Percentiles rank a stretch among this genome's conserved stretches.
Evolutionary conservation across 495 filamentous ascomycete species (phyloP).

Genomic region (Talaromyces liani): DNA sequence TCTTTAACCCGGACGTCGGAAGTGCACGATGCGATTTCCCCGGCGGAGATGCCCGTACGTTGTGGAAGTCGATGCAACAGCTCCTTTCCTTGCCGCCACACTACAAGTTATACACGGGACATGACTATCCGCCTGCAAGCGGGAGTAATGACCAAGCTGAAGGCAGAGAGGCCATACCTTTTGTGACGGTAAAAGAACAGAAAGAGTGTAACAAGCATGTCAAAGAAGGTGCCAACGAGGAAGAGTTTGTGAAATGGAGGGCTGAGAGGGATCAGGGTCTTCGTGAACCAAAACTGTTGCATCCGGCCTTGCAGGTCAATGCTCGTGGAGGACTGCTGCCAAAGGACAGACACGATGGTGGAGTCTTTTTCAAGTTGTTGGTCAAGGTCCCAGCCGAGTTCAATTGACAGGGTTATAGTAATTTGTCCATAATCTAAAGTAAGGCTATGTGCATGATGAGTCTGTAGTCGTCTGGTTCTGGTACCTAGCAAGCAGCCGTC

Average conservation of each 20-base stretch:
- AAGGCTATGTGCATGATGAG: too few relatives aligned
- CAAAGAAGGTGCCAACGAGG: conserved; percentile 26
- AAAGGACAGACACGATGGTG: too few relatives aligned
- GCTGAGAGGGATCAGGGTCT: conserved; percentile 31
- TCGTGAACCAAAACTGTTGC: conserved; percentile 37
- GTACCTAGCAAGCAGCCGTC: too few relatives aligned
- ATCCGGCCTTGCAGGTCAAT: conserved; percentile 48
- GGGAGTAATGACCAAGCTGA: background rate
- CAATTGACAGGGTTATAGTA: too few relatives aligned
- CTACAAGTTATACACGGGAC: conserved; percentile 30
- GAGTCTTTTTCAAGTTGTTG: too few relatives aligned
- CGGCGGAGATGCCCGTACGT: conserved; percentile 29
- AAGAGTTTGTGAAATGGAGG: conserved; percentile 39
- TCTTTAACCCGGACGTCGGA: conserved; percentile 49
- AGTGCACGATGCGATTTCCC: conserved; percentile 48
- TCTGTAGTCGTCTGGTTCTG: too few relatives aligned
- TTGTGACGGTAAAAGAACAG: conserved; percentile 40
- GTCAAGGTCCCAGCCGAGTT: too few relatives aligned
- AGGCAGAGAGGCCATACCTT: conserved; percentile 22
- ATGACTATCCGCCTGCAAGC: conserved; percentile 35
- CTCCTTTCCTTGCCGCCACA: conserved; percentile 37
- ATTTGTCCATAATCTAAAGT: too few relatives aligned
- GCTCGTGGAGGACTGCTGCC: conserved; percentile 41
- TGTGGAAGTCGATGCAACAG: conserved; percentile 34
- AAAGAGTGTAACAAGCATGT: conserved; percentile 41